Evolutionary conservation across 106 monocot genomes (phyloP), one percentile per base, ranked within the genome.

Genomic region (Agapanthus africanus): DNA sequence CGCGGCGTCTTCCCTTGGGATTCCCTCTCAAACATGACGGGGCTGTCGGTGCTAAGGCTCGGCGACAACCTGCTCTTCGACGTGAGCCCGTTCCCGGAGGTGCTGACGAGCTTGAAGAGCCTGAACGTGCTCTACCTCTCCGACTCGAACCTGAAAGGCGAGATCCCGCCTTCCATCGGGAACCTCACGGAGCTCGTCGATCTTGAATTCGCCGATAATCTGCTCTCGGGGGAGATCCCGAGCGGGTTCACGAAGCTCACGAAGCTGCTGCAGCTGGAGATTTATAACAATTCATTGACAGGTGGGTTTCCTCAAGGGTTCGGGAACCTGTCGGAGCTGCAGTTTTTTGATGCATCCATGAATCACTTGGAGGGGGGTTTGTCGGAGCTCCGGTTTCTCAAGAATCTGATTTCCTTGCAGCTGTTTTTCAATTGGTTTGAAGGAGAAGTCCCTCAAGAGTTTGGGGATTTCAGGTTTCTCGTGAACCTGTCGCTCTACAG

Each of bases 381-480:
- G 34, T 80, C 84, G 0, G 88, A 82, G 80, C 76, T 97, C 71
- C 71, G 86, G 61, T 65, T 25, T 11, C 62, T 86, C 16, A 80
- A 18, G 11, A 84, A 81, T 1, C 68, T 97, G 15, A 68, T 81
- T 2, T 82, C 91, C 1, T 78, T 97, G 2, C 88, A 97, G 76
- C 79, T 97, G 10, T 89, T 79, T 54, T 30, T 23, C 14, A 97
- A 97, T 54, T 39, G 68, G 25, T 86, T 97, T 70, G 78, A 81
- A 28, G 95, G 95, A 16, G 74, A 86, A 41, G 27, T 97, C 4
- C 95, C 95, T 0, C 61, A 1, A 39, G 95, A 97, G 68, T 59
- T 97, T 19, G 91, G 95, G 4, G 80, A 91, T 2, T 91, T 97
- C 74, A 76, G 44, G 76, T 52, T 79, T 10, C 77, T 97, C 26